Percentiles rank a stretch among this genome's conserved stretches.
These are phyloP conservation scores for Vickermania spadyakhi DNA, from an alignment of 208 protist genomes.

Conservation along the genomic window DNA sequence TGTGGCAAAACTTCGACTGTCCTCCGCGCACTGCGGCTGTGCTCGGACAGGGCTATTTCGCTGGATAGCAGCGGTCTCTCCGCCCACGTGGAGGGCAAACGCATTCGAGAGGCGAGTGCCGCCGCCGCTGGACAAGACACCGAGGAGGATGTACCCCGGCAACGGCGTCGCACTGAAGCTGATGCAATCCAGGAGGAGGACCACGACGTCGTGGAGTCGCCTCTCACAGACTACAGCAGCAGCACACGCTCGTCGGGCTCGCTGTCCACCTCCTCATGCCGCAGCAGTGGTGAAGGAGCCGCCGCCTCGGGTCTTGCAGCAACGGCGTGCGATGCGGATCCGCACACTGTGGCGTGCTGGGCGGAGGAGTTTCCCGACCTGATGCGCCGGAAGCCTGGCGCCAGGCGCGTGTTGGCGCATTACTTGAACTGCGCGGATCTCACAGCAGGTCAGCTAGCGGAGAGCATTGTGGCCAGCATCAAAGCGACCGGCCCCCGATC, in stretches of 20 bases:
- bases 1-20: constrained; percentile 79
- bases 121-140: not conserved
- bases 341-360: not conserved
- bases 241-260: not conserved
- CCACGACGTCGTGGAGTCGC: too few relatives aligned
- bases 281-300: not conserved
- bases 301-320: not conserved
- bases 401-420: constrained; percentile 38
- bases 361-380: not conserved
- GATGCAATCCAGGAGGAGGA: too few relatives aligned
- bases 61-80: constrained; percentile 17
- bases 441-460: constrained; percentile 25
- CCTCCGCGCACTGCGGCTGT: constrained; percentile 52
- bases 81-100: not conserved
- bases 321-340: not conserved
- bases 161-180: too few relatives aligned
- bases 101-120: not conserved
- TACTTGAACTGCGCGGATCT: constrained; percentile 81
- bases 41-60: constrained; percentile 35
- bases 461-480: constrained; percentile 33
- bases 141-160: too few relatives aligned
- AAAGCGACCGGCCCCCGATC: constrained; percentile 17
- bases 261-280: not conserved
- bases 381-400: constrained; percentile 1
- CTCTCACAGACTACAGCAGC: too few relatives aligned